Evolutionary conservation across 495 filamentous ascomycete species (phyloP).

Genomic region (Letharia lupina): DNA sequence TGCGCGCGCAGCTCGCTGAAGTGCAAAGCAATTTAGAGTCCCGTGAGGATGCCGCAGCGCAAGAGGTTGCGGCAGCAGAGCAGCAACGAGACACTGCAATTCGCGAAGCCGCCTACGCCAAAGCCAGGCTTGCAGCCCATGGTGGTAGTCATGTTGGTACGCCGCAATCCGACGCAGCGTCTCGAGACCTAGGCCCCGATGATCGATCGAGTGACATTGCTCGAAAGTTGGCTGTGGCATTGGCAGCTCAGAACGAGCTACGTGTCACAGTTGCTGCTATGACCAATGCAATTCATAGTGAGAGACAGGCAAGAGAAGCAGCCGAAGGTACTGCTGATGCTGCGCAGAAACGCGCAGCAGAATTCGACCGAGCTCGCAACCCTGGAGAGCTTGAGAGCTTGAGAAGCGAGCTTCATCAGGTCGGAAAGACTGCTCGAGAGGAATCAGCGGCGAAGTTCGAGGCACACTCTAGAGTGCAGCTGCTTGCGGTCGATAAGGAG

Average conservation of each 20-base stretch:
- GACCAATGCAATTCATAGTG: conserved; percentile 62
- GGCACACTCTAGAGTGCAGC: conserved; percentile 59
- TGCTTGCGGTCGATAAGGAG: conserved; percentile 74
- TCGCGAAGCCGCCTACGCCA: conserved; percentile 87
- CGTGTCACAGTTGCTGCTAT: conserved; percentile 59
- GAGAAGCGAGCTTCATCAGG: conserved; percentile 71
- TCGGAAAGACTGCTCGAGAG: conserved; percentile 65
- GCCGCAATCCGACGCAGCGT: conserved; percentile 54
- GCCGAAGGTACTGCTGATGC: conserved; percentile 83
- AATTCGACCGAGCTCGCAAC: conserved; percentile 78
- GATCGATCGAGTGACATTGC: conserved; percentile 72
- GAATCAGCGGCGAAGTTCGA: conserved; percentile 68
- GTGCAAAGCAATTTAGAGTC: conserved; percentile 81
- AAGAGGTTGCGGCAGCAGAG: conserved; percentile 84
- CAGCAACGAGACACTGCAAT: conserved; percentile 88
- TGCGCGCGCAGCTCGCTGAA: conserved; percentile 74
- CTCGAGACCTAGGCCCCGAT: conserved; percentile 47
- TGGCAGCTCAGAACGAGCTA: conserved; percentile 70
- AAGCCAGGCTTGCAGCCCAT: conserved; percentile 82
- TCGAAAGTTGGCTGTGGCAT: conserved; percentile 69
- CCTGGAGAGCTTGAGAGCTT: conserved; percentile 75
- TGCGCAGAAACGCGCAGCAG: conserved; percentile 70
- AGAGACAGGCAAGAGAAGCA: conserved; percentile 67
- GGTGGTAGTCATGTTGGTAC: conserved; percentile 62
- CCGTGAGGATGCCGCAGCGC: conserved; percentile 74